A percentile compares a stretch with the other conserved stretches of the same genome.
Evolutionary conservation across 73 alveolate genomes (phyloP).

Genomic region (Paramecium caudatum): DNA sequence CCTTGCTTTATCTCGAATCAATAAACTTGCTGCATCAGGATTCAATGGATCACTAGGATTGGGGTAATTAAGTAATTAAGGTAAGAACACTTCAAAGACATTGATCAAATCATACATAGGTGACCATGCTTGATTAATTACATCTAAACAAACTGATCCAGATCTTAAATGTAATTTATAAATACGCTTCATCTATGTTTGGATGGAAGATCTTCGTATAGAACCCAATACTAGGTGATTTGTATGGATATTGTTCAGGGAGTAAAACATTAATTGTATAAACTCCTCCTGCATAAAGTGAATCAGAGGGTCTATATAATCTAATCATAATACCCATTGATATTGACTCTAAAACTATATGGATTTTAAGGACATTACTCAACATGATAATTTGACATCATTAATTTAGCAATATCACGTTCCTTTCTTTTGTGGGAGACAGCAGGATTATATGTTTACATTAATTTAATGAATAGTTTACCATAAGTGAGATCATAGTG

Average conservation of each 20-base stretch:
- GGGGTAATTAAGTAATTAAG: slow-evolving; percentile 96
- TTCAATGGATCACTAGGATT: slow-evolving; percentile 98
- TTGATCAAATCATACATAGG: slow-evolving; percentile 96
- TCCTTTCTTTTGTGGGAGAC: slow-evolving; percentile 92
- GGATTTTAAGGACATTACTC: slow-evolving; percentile 73
- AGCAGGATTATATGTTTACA: slow-evolving; percentile 72
- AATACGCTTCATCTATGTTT: slow-evolving; percentile 94
- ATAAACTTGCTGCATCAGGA: slow-evolving; percentile 94
- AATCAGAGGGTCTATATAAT: slow-evolving; percentile 92
- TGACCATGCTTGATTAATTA: slow-evolving; percentile 97
- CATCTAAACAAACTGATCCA: slow-evolving; percentile 96
- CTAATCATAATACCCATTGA: neutral
- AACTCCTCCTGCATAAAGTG: slow-evolving; percentile 95
- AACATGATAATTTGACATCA: slow-evolving; percentile 92
- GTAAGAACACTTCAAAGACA: slow-evolving; percentile 93
- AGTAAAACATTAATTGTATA: slow-evolving; percentile 91
- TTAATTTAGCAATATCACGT: slow-evolving; percentile 93
- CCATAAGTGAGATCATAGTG: slow-evolving; percentile 16
- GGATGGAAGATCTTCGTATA: slow-evolving; percentile 96
- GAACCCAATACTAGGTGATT: slow-evolving; percentile 96
- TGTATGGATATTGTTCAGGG: slow-evolving; percentile 97
- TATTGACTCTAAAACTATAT: slow-evolving; percentile 12
- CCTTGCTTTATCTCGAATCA: slow-evolving; percentile 81
- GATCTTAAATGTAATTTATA: slow-evolving; percentile 75
- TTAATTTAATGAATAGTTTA: neutral